These are phyloP conservation scores for Ceratocystis variospora DNA, from an alignment of 2,329 filamentous ascomycete species.

Conservation along the genomic window DNA sequence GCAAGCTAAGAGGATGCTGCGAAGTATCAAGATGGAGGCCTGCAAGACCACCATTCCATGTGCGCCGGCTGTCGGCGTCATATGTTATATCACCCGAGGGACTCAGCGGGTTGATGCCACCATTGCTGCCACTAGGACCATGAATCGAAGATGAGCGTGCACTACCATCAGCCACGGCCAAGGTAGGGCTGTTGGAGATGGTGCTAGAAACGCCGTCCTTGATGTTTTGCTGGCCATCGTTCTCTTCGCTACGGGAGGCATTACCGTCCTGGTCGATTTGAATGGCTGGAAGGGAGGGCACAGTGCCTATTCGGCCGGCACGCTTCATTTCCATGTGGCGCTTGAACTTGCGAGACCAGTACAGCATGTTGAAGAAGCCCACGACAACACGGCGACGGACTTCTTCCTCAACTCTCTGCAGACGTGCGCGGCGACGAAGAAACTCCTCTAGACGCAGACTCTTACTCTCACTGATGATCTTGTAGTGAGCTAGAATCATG, in stretches of 20 bases:
- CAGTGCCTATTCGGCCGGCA: slow-evolving; percentile 58
- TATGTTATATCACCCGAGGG: slow-evolving; percentile 23
- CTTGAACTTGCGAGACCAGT: slow-evolving; percentile 74
- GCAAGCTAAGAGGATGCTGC: slow-evolving; percentile 41
- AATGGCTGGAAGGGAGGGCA: slow-evolving; percentile 80
- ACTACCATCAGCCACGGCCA: slow-evolving; percentile 6
- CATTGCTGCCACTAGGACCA: slow-evolving; percentile 1
- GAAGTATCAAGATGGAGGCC: slow-evolving; percentile 28
- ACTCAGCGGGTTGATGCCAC: slow-evolving; percentile 10
- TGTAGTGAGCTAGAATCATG: slow-evolving; percentile 95
- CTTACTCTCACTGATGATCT: slow-evolving; percentile 96
- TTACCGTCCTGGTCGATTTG: slow-evolving; percentile 62
- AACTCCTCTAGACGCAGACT: slow-evolving; percentile 92
- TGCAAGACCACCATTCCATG: slow-evolving; percentile 29
- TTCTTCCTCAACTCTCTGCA: slow-evolving; percentile 90
- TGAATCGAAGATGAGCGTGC: slow-evolving; percentile 9
- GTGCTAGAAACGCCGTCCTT: slow-evolving; percentile 4
- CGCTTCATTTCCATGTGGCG: slow-evolving; percentile 58
- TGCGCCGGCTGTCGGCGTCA: slow-evolving; percentile 27
- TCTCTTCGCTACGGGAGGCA: slow-evolving; percentile 19
- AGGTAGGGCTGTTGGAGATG: slow-evolving; percentile 16
- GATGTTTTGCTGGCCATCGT: not conserved
- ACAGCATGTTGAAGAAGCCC: slow-evolving; percentile 90
- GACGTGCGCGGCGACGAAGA: slow-evolving; percentile 69
- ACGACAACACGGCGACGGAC: slow-evolving; percentile 80